Percentiles rank a stretch among this genome's conserved stretches.
Evolutionary conservation across 2,329 filamentous ascomycete genomes (phyloP).

Genomic region (Paracamarosporium sp.): DNA sequence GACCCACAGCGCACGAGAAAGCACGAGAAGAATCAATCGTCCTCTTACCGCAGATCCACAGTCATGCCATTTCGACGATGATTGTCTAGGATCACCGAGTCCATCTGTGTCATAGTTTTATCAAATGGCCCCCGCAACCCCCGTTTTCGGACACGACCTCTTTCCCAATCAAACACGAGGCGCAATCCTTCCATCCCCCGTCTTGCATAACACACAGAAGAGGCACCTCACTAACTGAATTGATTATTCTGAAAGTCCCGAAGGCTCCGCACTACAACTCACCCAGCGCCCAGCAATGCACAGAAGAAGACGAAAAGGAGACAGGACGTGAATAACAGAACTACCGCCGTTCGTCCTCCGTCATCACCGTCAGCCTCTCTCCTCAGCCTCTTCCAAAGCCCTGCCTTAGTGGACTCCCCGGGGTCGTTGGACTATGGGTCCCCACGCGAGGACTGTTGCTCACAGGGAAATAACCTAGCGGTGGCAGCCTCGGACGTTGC

Average conservation of each 20-base stretch:
- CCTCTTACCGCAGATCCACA: neutral
- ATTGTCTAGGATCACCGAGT: too few species aligned
- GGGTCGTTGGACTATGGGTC: constrained; percentile 22
- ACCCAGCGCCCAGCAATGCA: constrained; percentile 3
- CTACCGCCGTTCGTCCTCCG: neutral
- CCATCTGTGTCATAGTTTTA: neutral
- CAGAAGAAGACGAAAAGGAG: neutral
- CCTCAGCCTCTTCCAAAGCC: constrained; percentile 19
- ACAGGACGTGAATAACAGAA: neutral
- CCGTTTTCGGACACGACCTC: too few species aligned
- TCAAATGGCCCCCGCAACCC: neutral
- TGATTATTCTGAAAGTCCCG: neutral
- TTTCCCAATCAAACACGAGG: too few species aligned
- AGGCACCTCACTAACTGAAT: neutral
- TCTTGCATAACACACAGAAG: neutral
- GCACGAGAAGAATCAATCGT: neutral
- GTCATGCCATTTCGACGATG: neutral
- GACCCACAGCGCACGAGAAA: too few species aligned
- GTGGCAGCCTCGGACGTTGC: constrained; percentile 19
- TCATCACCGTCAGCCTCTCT: neutral
- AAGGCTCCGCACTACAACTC: neutral
- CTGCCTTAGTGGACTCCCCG: constrained; percentile 33
- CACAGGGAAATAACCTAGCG: constrained; percentile 37
- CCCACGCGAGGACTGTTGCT: constrained; percentile 4
- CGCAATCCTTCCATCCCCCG: neutral